Conservation (phyloP, 805 yeast genomes). For the Suhomyces pyralidae region DNA sequence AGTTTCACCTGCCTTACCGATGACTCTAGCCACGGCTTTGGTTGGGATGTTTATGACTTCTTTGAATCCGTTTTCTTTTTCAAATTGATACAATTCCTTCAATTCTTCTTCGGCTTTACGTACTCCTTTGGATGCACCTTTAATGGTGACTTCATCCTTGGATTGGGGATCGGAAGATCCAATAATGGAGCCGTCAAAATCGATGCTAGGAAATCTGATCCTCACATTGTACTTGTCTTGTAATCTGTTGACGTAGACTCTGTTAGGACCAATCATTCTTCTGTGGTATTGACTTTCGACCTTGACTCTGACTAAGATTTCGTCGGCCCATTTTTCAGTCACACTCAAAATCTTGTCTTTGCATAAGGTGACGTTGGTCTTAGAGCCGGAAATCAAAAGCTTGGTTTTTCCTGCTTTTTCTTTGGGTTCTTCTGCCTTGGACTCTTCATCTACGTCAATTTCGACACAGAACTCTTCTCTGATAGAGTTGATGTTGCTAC, state of each 20-base stretch:
- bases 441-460: constrained; percentile 55
- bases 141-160: constrained; percentile 63
- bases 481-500: constrained; percentile 65
- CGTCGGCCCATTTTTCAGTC: constrained; percentile 81
- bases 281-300: constrained; percentile 80
- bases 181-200: constrained; percentile 23
- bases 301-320: constrained; percentile 56
- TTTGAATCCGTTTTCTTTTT: constrained; percentile 77
- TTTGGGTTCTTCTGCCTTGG: constrained; percentile 31
- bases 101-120: constrained; percentile 80
- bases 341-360: constrained; percentile 54
- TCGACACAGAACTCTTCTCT: constrained; percentile 72
- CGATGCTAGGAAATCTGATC: constrained; percentile 66
- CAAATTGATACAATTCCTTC: constrained; percentile 78
- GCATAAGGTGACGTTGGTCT: constrained; percentile 74
- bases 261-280: constrained; percentile 78
- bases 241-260: constrained; percentile 76
- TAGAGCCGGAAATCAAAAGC: constrained; percentile 70
- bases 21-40: constrained; percentile 75
- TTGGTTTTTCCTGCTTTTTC: constrained; percentile 34
- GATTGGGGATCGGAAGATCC: constrained; percentile 32
- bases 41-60: constrained; percentile 64
- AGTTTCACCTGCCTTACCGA: constrained; percentile 85
- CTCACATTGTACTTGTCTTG: constrained; percentile 83
- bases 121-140: constrained; percentile 91